phyloP scores from a whole-genome alignment of 202 grass and related monocot species.

The Musa balbisiana region DNA sequence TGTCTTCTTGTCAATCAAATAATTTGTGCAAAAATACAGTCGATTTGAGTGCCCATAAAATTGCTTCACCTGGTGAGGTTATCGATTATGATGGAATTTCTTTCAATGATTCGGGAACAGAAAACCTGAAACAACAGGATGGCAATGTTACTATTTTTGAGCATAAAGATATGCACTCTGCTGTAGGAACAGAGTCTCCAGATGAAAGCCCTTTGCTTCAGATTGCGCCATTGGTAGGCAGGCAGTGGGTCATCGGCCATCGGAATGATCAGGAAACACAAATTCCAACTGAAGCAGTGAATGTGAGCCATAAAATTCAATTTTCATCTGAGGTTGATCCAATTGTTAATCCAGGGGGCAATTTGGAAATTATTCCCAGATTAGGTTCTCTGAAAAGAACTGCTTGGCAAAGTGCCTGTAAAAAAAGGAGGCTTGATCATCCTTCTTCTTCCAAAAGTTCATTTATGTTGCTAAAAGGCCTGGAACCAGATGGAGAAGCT shows the following conservation, averaged over 20 bases:
- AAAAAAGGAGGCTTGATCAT: slow-evolving; percentile 5
- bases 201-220: not conserved
- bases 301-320: not conserved
- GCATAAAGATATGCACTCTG: not conserved
- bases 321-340: not conserved
- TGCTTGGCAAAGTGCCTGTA: not conserved
- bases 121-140: not conserved
- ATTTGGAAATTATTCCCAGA: not conserved
- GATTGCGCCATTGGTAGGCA: not conserved
- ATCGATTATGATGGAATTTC: not conserved
- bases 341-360: not conserved
- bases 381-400: not conserved
- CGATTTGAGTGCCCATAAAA: not conserved
- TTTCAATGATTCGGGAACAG: not conserved
- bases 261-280: not conserved
- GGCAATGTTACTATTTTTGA: not conserved
- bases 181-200: not conserved
- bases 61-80: not conserved
- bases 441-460: not conserved
- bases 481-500: not conserved
- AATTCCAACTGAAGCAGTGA: not conserved
- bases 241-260: not conserved
- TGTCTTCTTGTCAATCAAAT: not conserved
- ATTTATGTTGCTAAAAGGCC: slow-evolving; percentile 12
- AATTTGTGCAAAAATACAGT: not conserved